phyloP scores from a whole-genome alignment of 345 rosid genomes.

The Geranium rotundifolium region DNA sequence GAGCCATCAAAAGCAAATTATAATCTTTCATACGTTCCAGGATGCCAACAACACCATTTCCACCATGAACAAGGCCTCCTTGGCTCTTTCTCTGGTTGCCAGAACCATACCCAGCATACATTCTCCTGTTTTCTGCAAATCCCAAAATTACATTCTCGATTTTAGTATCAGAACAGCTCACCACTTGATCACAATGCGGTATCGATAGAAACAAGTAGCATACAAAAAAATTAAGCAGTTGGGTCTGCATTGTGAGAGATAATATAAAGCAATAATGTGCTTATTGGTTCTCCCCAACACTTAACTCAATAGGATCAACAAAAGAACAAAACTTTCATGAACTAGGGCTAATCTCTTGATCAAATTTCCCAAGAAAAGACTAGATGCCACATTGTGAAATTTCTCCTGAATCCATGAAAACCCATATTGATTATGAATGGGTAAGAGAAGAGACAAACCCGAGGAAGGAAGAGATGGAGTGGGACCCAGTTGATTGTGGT shows the following conservation, averaged over 20 bases:
- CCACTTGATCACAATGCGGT: not conserved
- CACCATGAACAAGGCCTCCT: too few species aligned
- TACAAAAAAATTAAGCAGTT: too few species aligned
- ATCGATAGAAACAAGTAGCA: too few species aligned
- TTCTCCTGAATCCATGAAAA: not conserved
- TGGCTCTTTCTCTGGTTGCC: too few species aligned
- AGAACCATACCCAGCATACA: not conserved
- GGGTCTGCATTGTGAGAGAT: too few species aligned
- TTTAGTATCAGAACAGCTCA: not conserved
- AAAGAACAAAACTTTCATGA: not conserved
- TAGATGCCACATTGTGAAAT: not conserved
- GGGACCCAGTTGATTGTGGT: not conserved
- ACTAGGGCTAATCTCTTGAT: not conserved
- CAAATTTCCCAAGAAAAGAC: not conserved
- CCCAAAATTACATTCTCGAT: not conserved
- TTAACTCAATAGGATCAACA: not conserved
- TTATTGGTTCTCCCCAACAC: too few species aligned
- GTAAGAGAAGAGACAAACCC: not conserved
- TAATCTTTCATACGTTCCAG: not conserved
- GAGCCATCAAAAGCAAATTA: not conserved
- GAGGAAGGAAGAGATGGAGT: not conserved
- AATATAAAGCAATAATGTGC: not conserved
- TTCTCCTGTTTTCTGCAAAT: not conserved
- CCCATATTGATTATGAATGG: not conserved
- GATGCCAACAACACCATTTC: not conserved